A percentile compares a stretch with the other conserved stretches of the same genome.
Conservation (phyloP, 1,284 basidiomycete species). For the Leccinum subrobustum region DNA sequence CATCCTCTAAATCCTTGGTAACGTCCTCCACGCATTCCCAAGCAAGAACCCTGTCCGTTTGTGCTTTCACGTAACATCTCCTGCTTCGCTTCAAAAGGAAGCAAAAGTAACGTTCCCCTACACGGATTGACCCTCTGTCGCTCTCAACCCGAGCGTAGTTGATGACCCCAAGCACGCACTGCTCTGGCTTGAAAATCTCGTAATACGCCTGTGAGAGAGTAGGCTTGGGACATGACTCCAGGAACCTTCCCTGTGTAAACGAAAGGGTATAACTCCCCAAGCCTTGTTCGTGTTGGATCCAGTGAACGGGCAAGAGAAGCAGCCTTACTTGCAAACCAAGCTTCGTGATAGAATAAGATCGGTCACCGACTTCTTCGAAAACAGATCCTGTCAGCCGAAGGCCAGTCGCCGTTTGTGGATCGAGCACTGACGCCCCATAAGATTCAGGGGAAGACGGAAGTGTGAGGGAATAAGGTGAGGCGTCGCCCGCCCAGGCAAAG, state of each 20-base stretch:
- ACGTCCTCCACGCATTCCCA: conserved; percentile 9
- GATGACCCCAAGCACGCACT: conserved; percentile 17
- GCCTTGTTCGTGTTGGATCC: conserved; percentile 3
- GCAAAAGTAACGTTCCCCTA: conserved; percentile 15
- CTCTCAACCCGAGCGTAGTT: conserved; percentile 14
- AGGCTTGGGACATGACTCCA: conserved; percentile 7
- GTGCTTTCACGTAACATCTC: conserved; percentile 16
- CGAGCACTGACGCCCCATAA: conserved; percentile 6
- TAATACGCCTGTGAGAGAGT: conserved; percentile 17
- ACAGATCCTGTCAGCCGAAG: conserved; percentile 15
- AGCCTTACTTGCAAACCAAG: conserved; percentile 15
- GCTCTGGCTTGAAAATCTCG: conserved; percentile 16
- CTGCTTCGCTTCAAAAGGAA: conserved; percentile 11
- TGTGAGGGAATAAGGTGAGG: conserved; percentile 15
- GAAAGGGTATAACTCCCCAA: conserved; percentile 13
- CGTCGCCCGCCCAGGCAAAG: conserved; percentile 18
- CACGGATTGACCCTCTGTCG: conserved; percentile 8
- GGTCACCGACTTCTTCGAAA: conserved; percentile 18
- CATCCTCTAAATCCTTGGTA: conserved; percentile 11
- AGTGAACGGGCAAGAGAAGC: conserved; percentile 11
- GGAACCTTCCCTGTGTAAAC: conserved; percentile 11
- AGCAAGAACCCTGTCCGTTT: conserved; percentile 15
- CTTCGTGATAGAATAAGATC: conserved; percentile 20
- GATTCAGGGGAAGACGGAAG: conserved; percentile 15
- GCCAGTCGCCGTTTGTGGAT: not conserved